Evolutionary conservation across 1,284 basidiomycete genomes (phyloP).

Genomic region (Amylostereum chailletii): DNA sequence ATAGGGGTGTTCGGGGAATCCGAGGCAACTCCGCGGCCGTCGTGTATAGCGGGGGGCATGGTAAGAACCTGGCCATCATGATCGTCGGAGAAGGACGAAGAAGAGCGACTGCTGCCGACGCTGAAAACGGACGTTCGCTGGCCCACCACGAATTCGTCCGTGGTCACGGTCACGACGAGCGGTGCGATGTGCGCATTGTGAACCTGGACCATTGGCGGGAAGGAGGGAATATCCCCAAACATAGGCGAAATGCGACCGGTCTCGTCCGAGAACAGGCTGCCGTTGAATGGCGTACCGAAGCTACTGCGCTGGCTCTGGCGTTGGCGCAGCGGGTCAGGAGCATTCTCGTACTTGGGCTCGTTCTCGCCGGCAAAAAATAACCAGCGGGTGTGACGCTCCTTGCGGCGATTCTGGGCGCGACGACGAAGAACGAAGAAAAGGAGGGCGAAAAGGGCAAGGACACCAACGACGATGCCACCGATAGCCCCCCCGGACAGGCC

Average conservation of each 20-base stretch:
- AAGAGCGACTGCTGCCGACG: not conserved
- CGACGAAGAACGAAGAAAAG: conserved; percentile 24
- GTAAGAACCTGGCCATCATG: conserved; percentile 28
- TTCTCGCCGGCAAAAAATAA: conserved; percentile 7
- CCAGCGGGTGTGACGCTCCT: conserved; percentile 21
- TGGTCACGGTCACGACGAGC: conserved; percentile 15
- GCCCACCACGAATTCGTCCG: not conserved
- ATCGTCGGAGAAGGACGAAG: not conserved
- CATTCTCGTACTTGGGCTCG: not conserved
- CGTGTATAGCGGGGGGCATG: conserved; percentile 17
- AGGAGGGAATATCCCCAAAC: conserved; percentile 12
- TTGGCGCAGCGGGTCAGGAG: not conserved
- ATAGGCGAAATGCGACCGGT: conserved; percentile 4
- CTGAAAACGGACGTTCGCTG: conserved; percentile 1
- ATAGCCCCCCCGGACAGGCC: conserved; percentile 20
- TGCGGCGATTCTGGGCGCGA: conserved; percentile 22
- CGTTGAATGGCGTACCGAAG: conserved; percentile 37
- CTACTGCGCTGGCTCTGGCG: conserved; percentile 27
- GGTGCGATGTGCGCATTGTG: conserved; percentile 18
- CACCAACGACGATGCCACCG: conserved; percentile 19
- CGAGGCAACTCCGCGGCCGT: conserved; percentile 9
- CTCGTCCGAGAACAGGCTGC: conserved; percentile 16
- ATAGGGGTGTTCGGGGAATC: conserved; percentile 33
- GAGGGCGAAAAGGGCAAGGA: conserved; percentile 16
- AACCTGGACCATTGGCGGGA: conserved; percentile 44